A percentile compares a stretch with the other conserved stretches of the same genome.
These are phyloP conservation scores for Vanrija pseudolonga DNA, from an alignment of 1,284 basidiomycete genomes.

Conservation along the genomic window DNA sequence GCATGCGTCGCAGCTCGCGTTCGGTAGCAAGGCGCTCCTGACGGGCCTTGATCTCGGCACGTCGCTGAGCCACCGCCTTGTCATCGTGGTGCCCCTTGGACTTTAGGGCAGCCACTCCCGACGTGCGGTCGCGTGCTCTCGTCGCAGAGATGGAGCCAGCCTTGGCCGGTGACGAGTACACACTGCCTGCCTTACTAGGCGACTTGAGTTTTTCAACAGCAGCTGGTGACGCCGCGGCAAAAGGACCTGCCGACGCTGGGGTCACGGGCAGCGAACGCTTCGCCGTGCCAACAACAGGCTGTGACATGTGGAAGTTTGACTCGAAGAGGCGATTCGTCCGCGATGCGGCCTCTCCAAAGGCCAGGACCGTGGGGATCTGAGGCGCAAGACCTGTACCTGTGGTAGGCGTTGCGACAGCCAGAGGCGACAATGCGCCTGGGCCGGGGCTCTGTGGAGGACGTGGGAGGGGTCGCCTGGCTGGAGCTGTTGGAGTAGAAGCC, in stretches of 20 bases:
- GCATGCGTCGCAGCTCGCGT: slow-evolving; percentile 36
- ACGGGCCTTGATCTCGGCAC: slow-evolving; percentile 33
- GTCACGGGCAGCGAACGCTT: neutral
- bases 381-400: slow-evolving; percentile 6
- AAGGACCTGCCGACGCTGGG: neutral
- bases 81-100: slow-evolving; percentile 21
- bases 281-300: neutral
- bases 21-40: slow-evolving; percentile 36
- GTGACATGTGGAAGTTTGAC: slow-evolving; percentile 15
- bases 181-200: neutral
- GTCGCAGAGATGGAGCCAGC: neutral
- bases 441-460: neutral
- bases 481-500: neutral
- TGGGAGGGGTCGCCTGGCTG: slow-evolving; percentile 13
- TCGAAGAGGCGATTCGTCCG: slow-evolving; percentile 24
- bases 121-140: slow-evolving; percentile 4
- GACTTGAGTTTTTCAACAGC: neutral
- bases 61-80: slow-evolving; percentile 27
- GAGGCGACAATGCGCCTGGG: neutral
- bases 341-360: slow-evolving; percentile 31
- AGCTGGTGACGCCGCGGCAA: no score
- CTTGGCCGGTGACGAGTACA: neutral
- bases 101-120: slow-evolving; percentile 7
- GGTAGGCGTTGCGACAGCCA: neutral
- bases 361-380: neutral